phyloP scores from a whole-genome alignment of 306 rosid genomes.

The Purshia tridentata region DNA sequence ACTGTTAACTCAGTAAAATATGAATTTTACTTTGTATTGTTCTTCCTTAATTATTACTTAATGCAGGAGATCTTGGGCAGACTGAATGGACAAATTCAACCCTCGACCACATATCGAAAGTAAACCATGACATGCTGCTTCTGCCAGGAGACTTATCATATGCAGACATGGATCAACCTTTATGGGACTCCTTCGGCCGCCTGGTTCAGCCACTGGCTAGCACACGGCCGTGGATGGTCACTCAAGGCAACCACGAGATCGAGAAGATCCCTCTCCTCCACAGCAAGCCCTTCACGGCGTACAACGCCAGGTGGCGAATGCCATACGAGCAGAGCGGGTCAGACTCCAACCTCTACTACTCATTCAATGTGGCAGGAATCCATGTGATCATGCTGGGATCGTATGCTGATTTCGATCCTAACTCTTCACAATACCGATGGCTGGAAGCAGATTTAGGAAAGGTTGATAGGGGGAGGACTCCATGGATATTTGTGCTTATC shows the following conservation, averaged over 20 bases:
- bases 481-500: conserved; percentile 59
- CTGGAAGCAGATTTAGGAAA: conserved; percentile 49
- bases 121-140: conserved; percentile 66
- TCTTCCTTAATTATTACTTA: neutral
- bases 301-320: conserved; percentile 84
- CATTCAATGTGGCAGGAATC: conserved; percentile 69
- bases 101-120: conserved; percentile 45
- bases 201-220: conserved; percentile 74
- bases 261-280: conserved; percentile 52
- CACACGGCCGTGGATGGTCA: conserved; percentile 95
- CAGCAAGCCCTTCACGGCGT: conserved; percentile 53
- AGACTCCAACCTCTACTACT: conserved; percentile 74
- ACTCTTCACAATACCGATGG: conserved; percentile 70
- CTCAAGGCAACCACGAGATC: conserved; percentile 75
- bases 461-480: conserved; percentile 52
- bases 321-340: conserved; percentile 70
- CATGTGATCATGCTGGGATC: conserved; percentile 90
- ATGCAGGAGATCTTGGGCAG: conserved; percentile 84
- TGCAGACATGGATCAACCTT: conserved; percentile 39
- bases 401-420: conserved; percentile 47
- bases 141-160: conserved; percentile 84
- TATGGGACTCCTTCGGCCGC: conserved; percentile 80
- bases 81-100: conserved; percentile 77
- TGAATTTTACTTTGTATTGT: no score
- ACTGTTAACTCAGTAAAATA: no score